These are phyloP conservation scores for Alternaria sp. DNA, from an alignment of 2,329 filamentous ascomycete species.

Conservation along the genomic window DNA sequence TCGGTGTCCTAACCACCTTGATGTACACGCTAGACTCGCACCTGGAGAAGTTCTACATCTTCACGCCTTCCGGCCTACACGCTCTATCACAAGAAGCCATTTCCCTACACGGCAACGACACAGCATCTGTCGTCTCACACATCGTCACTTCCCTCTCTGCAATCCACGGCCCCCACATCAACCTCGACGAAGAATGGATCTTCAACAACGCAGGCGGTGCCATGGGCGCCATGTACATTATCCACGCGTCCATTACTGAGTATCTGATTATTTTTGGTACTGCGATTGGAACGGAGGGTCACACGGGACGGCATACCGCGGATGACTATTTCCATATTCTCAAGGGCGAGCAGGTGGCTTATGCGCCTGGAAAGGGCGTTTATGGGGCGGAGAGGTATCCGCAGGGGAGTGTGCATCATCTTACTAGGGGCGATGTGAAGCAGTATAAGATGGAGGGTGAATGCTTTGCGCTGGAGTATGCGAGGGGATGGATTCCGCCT, in stretches of 20 bases:
- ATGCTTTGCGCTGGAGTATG: constrained; percentile 85
- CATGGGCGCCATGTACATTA: constrained; percentile 91
- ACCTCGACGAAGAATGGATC: constrained; percentile 79
- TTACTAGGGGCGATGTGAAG: constrained; percentile 74
- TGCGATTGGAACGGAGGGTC: constrained; percentile 83
- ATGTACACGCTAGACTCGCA: constrained; percentile 40
- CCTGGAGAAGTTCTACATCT: constrained; percentile 70
- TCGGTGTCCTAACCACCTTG: constrained; percentile 31
- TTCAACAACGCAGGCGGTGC: constrained; percentile 92
- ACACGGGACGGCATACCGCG: constrained; percentile 85
- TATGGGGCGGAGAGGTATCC: constrained; percentile 75
- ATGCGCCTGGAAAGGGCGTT: constrained; percentile 65
- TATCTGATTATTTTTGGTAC: constrained; percentile 54
- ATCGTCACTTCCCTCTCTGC: constrained; percentile 71
- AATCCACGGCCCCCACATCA: constrained; percentile 59
- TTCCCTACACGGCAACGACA: constrained; percentile 75
- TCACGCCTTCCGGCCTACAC: constrained; percentile 71
- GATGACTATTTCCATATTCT: constrained; percentile 97
- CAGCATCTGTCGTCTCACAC: constrained; percentile 68
- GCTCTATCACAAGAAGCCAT: constrained; percentile 72
- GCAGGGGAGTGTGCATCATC: constrained; percentile 73
- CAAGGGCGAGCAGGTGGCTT: constrained; percentile 76
- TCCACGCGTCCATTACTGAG: constrained; percentile 87
- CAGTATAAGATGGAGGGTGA: constrained; percentile 81
- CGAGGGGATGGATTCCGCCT: constrained; percentile 86